Evolutionary conservation across 371 early-diverging fungal species (phyloP).

Genomic region (Zopfochytrium polystomum): DNA sequence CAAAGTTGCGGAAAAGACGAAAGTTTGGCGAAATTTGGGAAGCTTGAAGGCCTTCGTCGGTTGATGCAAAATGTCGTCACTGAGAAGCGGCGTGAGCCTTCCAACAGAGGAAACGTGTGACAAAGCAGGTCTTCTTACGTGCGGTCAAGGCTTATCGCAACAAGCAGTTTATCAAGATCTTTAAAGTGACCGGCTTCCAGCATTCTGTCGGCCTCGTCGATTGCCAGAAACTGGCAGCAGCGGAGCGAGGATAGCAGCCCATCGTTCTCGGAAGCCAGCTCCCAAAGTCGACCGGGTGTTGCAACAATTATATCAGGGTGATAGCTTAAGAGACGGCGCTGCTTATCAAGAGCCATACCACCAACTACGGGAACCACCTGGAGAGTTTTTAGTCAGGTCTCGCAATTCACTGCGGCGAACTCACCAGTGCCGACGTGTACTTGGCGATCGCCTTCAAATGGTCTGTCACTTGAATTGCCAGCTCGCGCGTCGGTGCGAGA

Average conservation of each 20-base stretch:
- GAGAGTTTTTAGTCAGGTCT: constrained; percentile 1
- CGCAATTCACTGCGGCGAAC: too few species aligned
- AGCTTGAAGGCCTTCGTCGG: constrained; percentile 5
- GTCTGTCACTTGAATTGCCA: constrained; percentile 59
- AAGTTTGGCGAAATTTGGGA: constrained; percentile 66
- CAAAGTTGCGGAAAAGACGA: constrained; percentile 96
- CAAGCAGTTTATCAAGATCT: constrained; percentile 56
- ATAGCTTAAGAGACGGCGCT: constrained; percentile 67
- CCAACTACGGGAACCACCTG: constrained; percentile 78
- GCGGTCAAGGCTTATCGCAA: constrained; percentile 41
- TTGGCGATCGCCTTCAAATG: constrained; percentile 35
- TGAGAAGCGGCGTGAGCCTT: not conserved
- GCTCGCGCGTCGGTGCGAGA: constrained; percentile 61
- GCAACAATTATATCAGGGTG: constrained; percentile 89
- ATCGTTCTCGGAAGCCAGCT: constrained; percentile 73
- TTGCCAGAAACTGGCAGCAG: constrained; percentile 62
- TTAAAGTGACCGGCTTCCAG: constrained; percentile 89
- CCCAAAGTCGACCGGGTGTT: constrained; percentile 97
- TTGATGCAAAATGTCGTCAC: constrained; percentile 9
- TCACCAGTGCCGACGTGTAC: constrained; percentile 25
- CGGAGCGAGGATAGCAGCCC: constrained; percentile 43
- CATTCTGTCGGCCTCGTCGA: constrained; percentile 99
- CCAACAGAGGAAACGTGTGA: not conserved
- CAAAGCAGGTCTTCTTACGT: constrained; percentile 13
- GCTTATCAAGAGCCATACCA: constrained; percentile 91